These are phyloP conservation scores for Cryptosporidium xiaoi DNA, from an alignment of 169 alveolate species.

Conservation along the genomic window DNA sequence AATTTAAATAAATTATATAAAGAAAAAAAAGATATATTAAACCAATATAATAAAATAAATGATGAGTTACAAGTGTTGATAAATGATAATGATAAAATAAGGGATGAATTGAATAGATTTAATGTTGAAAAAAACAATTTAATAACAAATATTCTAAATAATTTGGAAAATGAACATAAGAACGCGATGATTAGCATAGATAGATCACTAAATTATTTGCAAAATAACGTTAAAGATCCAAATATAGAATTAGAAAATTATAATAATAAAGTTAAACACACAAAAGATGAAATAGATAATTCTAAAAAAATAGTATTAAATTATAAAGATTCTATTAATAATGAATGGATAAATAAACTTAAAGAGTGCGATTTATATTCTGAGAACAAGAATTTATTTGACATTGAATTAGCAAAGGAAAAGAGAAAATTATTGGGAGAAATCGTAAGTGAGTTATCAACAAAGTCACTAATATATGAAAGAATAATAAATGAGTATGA, in stretches of 20 bases:
- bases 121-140: background rate
- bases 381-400: conserved; percentile 1
- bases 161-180: conserved; percentile 3
- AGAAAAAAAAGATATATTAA: background rate
- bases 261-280: background rate
- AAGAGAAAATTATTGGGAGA: conserved; percentile 21
- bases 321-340: background rate
- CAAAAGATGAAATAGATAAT: background rate
- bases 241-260: background rate
- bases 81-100: background rate
- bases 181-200: background rate
- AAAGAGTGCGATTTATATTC: conserved; percentile 3
- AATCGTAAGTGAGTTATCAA: conserved; percentile 25
- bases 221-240: conserved; percentile 26
- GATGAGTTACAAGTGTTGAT: background rate
- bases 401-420: conserved; percentile 23
- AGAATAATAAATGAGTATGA: conserved; percentile 32
- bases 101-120: background rate
- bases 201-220: background rate
- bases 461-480: background rate
- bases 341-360: conserved; percentile 32
- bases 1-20: background rate
- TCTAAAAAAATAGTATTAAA: background rate
- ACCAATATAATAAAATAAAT: background rate
- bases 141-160: background rate